Base-by-base conservation (phyloP, 1,284 basidiomycete species). In the Sanghuangporus baumii region DNA sequence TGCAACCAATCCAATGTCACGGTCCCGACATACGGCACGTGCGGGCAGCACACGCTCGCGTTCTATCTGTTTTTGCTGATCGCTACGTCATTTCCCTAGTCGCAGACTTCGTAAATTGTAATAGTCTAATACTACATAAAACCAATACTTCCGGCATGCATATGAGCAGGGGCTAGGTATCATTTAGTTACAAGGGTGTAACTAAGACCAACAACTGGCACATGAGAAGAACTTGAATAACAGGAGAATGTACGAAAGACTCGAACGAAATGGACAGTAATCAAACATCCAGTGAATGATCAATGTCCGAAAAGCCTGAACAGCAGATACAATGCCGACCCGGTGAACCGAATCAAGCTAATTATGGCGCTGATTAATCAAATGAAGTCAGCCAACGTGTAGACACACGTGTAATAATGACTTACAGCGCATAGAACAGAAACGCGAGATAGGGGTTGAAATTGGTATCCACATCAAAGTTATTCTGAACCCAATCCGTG, bases 391-490 rank as follows among this genome's bases (percentile, higher is more conserved):
- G 41, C 55, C 64, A 38, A 57, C 40, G 66, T 16, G 50, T 16
- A 34, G 12, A 23, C 20, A 16, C 1, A 43, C 7, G 16, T 3
- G 43, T 46, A 16, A 7, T 0, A 8, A n/a, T 18, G 51, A 58
- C 89, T 74, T 72, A 91, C 82, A 95, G 84, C 41, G 88, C 85
- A 72, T 83, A 86, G 79, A 94, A 94, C 65, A 94, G 81, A 78
- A 91, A 88, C 26, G 82, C 86, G 62, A 95, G 81, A 72, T 94
- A 94, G 3, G 93, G 93, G 72, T 95, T 94, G 78, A 94, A 94
- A 26, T 81, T 77, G 9, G 73, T 71, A 0, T 75, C 73, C 8
- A 71, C 74, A 56, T 79, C 73, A 58, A 91, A 73, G 66, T 87
- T 82, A 36, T 76, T 61, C 48, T 76, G 75, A 55, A 84, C 84